Conservation (phyloP, 495 filamentous ascomycete species). For the Penicillium daleae region DNA sequence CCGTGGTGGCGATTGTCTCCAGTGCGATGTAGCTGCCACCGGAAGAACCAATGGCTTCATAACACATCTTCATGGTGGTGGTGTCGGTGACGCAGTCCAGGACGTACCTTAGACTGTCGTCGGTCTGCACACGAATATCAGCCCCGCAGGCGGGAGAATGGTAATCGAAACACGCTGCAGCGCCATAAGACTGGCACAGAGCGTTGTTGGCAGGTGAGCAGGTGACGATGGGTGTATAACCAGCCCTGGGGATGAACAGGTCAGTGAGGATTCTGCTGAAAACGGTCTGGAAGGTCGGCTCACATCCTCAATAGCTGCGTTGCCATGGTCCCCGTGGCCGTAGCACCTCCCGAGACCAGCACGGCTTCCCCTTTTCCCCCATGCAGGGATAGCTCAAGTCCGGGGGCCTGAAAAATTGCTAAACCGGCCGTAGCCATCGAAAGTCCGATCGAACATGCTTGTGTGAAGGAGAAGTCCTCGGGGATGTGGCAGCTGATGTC, state of each 20-base stretch:
- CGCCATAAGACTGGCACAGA: conserved; percentile 48
- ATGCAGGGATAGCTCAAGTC: no score
- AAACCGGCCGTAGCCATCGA: background rate
- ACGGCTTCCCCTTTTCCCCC: no score
- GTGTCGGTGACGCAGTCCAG: conserved; percentile 39
- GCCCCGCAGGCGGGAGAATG: conserved; percentile 34
- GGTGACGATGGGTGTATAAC: conserved; percentile 45
- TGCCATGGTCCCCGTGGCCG: no score
- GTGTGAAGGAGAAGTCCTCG: background rate
- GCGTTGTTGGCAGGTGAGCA: conserved; percentile 56
- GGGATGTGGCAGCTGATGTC: background rate
- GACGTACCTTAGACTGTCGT: conserved; percentile 29
- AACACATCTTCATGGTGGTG: conserved; percentile 35
- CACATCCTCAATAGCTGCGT: no score
- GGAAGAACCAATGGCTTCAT: conserved; percentile 16
- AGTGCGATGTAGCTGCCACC: conserved; percentile 1
- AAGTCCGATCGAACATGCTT: background rate
- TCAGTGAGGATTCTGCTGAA: background rate
- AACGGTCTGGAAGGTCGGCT: no score
- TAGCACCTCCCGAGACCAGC: no score
- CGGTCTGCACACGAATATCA: conserved; percentile 39
- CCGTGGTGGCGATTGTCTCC: no score
- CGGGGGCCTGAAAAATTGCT: no score
- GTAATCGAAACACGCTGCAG: conserved; percentile 55
- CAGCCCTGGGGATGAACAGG: conserved; percentile 21